Conservation (phyloP, 2,329 filamentous ascomycete species). For the Pezizomycotina sp. region DNA sequence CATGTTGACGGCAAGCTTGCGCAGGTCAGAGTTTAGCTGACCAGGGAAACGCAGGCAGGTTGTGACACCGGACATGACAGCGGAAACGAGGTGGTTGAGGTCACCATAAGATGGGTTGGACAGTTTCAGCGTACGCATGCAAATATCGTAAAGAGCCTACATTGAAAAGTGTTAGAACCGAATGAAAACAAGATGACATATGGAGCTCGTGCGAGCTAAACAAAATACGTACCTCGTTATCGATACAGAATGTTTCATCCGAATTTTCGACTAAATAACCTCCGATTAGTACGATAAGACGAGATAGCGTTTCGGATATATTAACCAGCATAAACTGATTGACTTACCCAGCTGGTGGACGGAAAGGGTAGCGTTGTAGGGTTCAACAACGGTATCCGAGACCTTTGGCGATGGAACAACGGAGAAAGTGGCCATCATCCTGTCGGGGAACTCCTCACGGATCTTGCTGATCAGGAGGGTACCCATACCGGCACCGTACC, state of each 20-base stretch:
- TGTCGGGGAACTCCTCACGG: slow-evolving; percentile 98
- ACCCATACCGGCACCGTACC: slow-evolving; percentile 99
- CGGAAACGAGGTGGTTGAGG: slow-evolving; percentile 97
- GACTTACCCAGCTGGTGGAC: slow-evolving; percentile 62
- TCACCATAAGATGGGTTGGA: slow-evolving; percentile 97
- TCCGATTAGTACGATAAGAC: no score
- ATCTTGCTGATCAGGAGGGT: slow-evolving; percentile 99
- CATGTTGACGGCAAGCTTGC: slow-evolving; percentile 99
- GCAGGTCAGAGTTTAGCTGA: slow-evolving; percentile 98
- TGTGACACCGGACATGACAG: slow-evolving; percentile 98
- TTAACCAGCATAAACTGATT: neutral
- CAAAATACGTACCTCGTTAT: slow-evolving; percentile 74
- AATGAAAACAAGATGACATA: slow-evolving; percentile 25
- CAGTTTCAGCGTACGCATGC: slow-evolving; percentile 99
- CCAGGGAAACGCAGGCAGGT: slow-evolving; percentile 98
- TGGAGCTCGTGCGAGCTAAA: neutral
- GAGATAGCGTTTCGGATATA: no score
- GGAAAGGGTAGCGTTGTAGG: slow-evolving; percentile 98
- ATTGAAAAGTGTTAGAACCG: no score
- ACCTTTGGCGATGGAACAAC: slow-evolving; percentile 98
- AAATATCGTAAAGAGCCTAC: slow-evolving; percentile 99
- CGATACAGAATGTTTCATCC: slow-evolving; percentile 99
- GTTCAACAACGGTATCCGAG: slow-evolving; percentile 97
- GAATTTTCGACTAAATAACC: slow-evolving; percentile 99
- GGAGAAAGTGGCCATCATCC: slow-evolving; percentile 99